Base-by-base conservation (phyloP, 257 asterid genomes). In the Rhazya stricta region DNA sequence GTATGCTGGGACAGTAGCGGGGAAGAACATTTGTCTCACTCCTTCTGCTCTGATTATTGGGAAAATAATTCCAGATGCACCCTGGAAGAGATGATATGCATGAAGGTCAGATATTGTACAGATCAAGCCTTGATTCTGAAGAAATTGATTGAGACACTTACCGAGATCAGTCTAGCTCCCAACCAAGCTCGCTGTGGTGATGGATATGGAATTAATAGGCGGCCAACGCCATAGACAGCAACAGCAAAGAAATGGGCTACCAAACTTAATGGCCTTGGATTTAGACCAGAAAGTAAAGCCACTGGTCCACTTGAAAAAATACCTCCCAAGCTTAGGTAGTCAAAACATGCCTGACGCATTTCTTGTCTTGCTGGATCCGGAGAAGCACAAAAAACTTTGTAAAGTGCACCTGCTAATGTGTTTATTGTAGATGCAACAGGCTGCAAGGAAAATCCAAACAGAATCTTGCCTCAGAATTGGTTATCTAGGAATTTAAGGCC, bases 351-450 rank as follows among this genome's bases (percentile, higher is more conserved):
- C 72, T 83, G 77, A 0, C 91, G 90, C 91, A 93, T 87, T 76
- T 88, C 96, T 74, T 84, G 83, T 79, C 87, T 89, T 42, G 94
- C 91, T 56, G 84, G 88, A 78, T 91, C 98, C 2, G 91, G 85
- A 4, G 94, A 89, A 46, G 93, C 89, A 81, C 91, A 84, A 65
- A 89, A 88, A 0, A 93, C 94, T 57, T 91, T 82, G 85, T 88
- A 89, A 9, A 88, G 87, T 9, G 96, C 94, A 69, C 91, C 95
- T 0, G 97, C 98, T 85, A 91, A 67, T 70, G 92, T 88, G 78
- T 91, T 89, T n/a, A 93, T 91, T 1, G 94, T 93, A 5, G 94
- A 91, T 69, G 98, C 91, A 65, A 87, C 90, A 1, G 98, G 96
- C 98, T 92, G 88, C 84, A 84, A 75, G 39, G 18, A 27, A 62